A percentile compares a stretch with the other conserved stretches of the same genome.
Conservation (phyloP, 1,284 basidiomycete genomes). For the Tausonia pullulans region DNA sequence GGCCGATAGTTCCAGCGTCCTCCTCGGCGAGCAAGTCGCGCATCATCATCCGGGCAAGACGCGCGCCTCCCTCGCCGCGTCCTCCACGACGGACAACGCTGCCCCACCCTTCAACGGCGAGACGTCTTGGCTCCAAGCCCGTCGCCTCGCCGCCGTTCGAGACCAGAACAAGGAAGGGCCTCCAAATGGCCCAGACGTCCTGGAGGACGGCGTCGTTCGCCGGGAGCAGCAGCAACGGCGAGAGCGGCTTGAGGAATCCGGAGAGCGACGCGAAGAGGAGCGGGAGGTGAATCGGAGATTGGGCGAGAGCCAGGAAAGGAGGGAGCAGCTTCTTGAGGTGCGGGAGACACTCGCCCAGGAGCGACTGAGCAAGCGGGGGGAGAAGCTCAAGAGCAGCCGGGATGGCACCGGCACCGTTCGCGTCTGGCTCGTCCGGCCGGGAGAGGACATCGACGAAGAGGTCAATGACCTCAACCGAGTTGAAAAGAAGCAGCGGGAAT, state of each 20-base stretch:
- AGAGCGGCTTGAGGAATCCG: constrained; percentile 13
- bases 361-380: constrained; percentile 55
- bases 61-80: constrained; percentile 45
- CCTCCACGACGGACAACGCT: constrained; percentile 45
- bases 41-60: constrained; percentile 35
- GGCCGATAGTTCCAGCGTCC: constrained; percentile 26
- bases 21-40: constrained; percentile 3
- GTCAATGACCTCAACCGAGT: constrained; percentile 51
- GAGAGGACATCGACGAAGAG: constrained; percentile 43
- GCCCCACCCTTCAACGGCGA: constrained; percentile 68
- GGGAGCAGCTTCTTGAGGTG: constrained; percentile 26
- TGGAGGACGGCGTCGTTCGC: constrained; percentile 37
- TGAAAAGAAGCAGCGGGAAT: constrained; percentile 67
- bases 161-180: constrained; percentile 54
- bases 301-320: constrained; percentile 54
- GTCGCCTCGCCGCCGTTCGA: constrained; percentile 25
- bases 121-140: constrained; percentile 21
- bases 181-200: constrained; percentile 41
- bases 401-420: constrained; percentile 31
- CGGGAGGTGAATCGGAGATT: constrained; percentile 51
- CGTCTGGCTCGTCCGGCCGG: constrained; percentile 40
- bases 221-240: constrained; percentile 5
- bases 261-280: constrained; percentile 10
- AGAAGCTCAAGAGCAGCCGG: constrained; percentile 44
- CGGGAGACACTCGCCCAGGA: constrained; percentile 29